Evolutionary conservation across 2,329 filamentous ascomycete genomes (phyloP).

Genomic region (Erysiphe pulchra): DNA sequence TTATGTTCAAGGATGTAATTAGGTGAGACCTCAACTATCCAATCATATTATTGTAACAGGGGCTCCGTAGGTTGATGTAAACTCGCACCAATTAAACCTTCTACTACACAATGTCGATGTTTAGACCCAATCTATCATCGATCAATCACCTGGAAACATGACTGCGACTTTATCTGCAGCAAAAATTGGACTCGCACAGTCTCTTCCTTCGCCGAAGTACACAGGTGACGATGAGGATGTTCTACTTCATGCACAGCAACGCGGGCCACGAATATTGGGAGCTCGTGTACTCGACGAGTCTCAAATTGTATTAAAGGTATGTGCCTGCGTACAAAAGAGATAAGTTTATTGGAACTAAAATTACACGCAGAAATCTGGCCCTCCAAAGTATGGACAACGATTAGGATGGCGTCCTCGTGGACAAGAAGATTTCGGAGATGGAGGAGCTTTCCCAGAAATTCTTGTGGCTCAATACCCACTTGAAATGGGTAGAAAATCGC

Average conservation of each 20-base stretch:
- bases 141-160: conserved; percentile 19
- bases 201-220: conserved; percentile 75
- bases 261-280: conserved; percentile 61
- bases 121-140: no score
- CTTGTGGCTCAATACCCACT: conserved; percentile 85
- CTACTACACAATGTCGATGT: no score
- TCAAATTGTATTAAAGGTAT: conserved; percentile 55
- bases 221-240: conserved; percentile 71
- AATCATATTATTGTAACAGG: no score
- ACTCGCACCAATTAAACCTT: no score
- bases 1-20: no score
- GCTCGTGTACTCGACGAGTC: conserved; percentile 59
- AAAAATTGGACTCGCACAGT: conserved; percentile 46
- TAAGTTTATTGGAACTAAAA: conserved; percentile 6
- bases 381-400: conserved; percentile 70
- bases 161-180: conserved; percentile 22
- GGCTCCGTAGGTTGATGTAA: no score
- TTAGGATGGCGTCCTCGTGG: conserved; percentile 72
- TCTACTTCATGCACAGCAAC: conserved; percentile 42
- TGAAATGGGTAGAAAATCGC: conserved; percentile 68
- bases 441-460: conserved; percentile 85
- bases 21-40: no score
- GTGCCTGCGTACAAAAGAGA: conserved; percentile 2
- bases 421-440: conserved; percentile 84
- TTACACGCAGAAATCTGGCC: conserved; percentile 39